Conservation (phyloP, 2,329 filamentous ascomycete genomes). For the Exophiala calicioides region DNA sequence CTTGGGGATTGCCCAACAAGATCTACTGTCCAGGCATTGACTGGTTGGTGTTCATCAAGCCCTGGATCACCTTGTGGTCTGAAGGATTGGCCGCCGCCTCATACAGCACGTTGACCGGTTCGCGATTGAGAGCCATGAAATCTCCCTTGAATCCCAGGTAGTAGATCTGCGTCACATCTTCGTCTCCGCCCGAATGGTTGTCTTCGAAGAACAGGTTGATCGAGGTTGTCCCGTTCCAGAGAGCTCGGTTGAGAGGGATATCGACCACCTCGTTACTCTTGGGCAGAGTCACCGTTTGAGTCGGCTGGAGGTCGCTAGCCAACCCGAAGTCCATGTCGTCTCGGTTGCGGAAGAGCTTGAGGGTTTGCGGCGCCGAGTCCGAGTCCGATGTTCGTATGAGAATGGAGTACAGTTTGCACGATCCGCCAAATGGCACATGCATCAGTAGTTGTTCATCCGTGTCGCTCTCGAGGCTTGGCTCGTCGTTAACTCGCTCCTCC, state of each 20-base stretch:
- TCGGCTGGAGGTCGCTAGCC: conserved; percentile 68
- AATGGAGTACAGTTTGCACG: conserved; percentile 89
- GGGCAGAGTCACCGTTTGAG: conserved; percentile 72
- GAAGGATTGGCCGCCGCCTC: conserved; percentile 89
- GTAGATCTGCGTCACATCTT: conserved; percentile 74
- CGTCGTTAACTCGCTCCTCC: conserved; percentile 70
- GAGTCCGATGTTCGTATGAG: conserved; percentile 77
- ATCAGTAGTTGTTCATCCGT: conserved; percentile 93
- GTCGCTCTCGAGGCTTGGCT: conserved; percentile 80
- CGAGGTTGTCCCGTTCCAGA: conserved; percentile 82
- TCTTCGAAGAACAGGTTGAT: conserved; percentile 87
- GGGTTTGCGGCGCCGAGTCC: conserved; percentile 71
- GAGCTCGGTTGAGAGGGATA: conserved; percentile 79
- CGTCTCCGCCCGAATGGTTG: conserved; percentile 79
- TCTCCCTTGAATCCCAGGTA: conserved; percentile 94
- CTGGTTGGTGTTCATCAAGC: conserved; percentile 42
- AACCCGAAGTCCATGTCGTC: conserved; percentile 81
- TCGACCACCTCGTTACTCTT: conserved; percentile 71
- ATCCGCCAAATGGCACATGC: conserved; percentile 87
- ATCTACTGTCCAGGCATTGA: conserved; percentile 47
- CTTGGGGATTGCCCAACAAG: background rate
- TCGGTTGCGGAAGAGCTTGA: conserved; percentile 86
- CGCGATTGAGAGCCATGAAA: conserved; percentile 81
- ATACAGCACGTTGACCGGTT: conserved; percentile 84
- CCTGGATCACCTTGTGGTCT: conserved; percentile 66